Evolutionary conservation across 495 filamentous ascomycete genomes (phyloP), one percentile per base, ranked within the genome.

Genomic region (Pyronema omphalodes): DNA sequence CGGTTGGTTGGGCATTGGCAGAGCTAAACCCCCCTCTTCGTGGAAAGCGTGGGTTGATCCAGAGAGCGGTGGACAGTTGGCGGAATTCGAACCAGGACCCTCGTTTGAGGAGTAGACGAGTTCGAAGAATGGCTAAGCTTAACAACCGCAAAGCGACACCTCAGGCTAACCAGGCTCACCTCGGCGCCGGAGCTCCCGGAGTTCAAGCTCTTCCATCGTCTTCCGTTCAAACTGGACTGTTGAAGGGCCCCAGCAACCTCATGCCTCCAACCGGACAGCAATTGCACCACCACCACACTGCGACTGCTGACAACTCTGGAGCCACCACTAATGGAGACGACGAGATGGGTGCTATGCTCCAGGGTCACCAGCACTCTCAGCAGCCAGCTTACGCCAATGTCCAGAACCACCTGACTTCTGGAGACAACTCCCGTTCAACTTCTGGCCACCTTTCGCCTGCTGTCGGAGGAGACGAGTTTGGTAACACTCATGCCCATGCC

Each of bases 61-160:
- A 98, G 69, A 77, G 91, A 47, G 91, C 91, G 15, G 91, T 98
- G 35, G 91, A 98, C 69, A 95, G 89, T 67, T 96, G 91, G 91
- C 73, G 91, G 46, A 98, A 98, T 68, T 96, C 93, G 74, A 96
- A 96, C 68, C 87, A 94, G 69, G 91, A 98, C 58, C 84, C 84
- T 15, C 76, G 87, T 57, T 70, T 96, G 61, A 79, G 91, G 62
- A 95, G 88, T 69, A 71, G 91, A 64, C 78, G 91, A 53, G 91
- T 98, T 40, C 78, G 93, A 53, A 76, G 91, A 52, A 88, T 91
- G 85, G 88, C 88, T 52, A 98, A 96, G 73, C 84, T 94, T 65
- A 87, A 79, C 71, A 86, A 76, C 61, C 79, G 91, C 58, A 88
- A 86, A 68, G 74, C 79, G 46, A 75, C 68, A 5, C 62, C 68